These are phyloP conservation scores for Fusarium beomiforme DNA, from an alignment of 2,329 filamentous ascomycete species.

Conservation along the genomic window DNA sequence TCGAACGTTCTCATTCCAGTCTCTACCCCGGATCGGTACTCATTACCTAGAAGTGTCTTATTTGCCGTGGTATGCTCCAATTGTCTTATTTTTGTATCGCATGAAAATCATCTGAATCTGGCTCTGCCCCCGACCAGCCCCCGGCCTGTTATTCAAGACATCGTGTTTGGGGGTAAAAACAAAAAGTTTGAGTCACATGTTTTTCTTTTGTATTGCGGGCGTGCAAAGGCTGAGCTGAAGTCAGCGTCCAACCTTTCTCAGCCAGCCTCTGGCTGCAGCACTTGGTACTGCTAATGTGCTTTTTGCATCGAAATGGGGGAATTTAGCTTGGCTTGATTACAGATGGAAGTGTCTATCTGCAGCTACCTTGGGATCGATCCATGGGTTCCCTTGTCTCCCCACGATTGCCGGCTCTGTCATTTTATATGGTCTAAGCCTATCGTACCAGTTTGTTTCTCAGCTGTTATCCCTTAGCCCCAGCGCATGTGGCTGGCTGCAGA, in stretches of 20 bases:
- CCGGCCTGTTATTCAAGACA: constrained; percentile 30
- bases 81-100: constrained; percentile 33
- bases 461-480: constrained; percentile 12
- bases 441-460: constrained; percentile 20
- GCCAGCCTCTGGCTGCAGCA: constrained; percentile 5
- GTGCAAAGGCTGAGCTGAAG: constrained; percentile 30
- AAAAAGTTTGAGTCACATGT: constrained; percentile 16
- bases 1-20: constrained; percentile 39
- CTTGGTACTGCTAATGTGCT: constrained; percentile 8
- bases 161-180: neutral
- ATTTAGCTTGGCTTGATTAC: constrained; percentile 3
- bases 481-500: constrained; percentile 33
- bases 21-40: constrained; percentile 33
- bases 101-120: constrained; percentile 37
- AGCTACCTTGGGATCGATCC: constrained; percentile 18
- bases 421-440: constrained; percentile 3
- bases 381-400: constrained; percentile 36
- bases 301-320: constrained; percentile 10
- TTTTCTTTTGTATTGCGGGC: constrained; percentile 20
- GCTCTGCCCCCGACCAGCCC: constrained; percentile 29
- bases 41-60: constrained; percentile 39
- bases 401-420: constrained; percentile 29
- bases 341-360: constrained; percentile 18
- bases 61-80: constrained; percentile 42
- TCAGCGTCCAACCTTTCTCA: constrained; percentile 24